A percentile compares a stretch with the other conserved stretches of the same genome.
These are phyloP conservation scores for Penicillium paneum DNA, from an alignment of 2,329 filamentous ascomycete genomes.

Conservation along the genomic window DNA sequence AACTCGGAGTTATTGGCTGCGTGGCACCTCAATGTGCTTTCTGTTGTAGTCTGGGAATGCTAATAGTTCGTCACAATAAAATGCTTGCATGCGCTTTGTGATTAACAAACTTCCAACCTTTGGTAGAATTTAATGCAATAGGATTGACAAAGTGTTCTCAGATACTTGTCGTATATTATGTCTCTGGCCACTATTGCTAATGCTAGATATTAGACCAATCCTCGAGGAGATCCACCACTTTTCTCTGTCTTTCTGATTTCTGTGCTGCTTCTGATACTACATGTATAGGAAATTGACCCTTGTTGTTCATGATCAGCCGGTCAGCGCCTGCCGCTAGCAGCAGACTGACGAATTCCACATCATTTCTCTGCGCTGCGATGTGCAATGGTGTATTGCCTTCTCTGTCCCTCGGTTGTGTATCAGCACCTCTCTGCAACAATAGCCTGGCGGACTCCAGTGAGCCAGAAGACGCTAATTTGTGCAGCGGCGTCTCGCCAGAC, in stretches of 20 bases:
- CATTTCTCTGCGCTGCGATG: not conserved
- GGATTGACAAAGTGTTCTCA: not conserved
- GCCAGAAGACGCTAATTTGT: not conserved
- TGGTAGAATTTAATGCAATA: not conserved
- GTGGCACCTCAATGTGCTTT: conserved; percentile 10
- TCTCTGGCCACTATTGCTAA: not conserved
- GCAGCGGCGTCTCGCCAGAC: conserved; percentile 1
- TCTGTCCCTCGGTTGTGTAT: not conserved
- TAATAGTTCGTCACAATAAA: conserved; percentile 11
- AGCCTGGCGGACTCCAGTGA: not conserved
- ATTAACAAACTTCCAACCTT: not conserved
- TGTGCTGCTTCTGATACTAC: not conserved
- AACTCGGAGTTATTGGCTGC: conserved; percentile 28
- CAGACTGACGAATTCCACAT: not conserved
- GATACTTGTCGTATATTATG: not conserved
- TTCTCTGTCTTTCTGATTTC: not conserved
- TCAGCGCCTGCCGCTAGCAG: conserved; percentile 7
- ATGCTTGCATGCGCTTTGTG: conserved; percentile 6
- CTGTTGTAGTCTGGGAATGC: conserved; percentile 10
- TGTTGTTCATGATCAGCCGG: not conserved
- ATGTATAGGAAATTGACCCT: not conserved
- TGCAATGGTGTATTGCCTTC: conserved; percentile 4
- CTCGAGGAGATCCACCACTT: not conserved
- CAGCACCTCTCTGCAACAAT: conserved; percentile 3
- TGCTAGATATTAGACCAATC: not conserved